Base-by-base conservation (phyloP, 306 rosid species). In the Sechiopsis laciniata region DNA sequence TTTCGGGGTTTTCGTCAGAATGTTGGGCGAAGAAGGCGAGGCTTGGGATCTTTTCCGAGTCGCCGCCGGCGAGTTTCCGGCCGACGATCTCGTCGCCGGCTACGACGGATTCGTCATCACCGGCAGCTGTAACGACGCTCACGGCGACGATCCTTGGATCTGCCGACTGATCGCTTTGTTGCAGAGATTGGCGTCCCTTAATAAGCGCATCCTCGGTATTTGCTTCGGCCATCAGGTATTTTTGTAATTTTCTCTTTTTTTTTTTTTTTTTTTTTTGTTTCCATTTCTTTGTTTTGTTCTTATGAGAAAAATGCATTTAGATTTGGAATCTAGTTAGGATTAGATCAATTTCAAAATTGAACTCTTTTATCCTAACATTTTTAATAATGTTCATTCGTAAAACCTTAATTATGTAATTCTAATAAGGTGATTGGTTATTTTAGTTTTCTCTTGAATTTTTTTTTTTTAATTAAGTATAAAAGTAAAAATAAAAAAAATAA, bases 51-150 rank as follows among this genome's bases (percentile, higher is more conserved):
- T 86, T 0, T 93, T 80, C 76, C 80, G 86, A 3, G 97, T 88
- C 67, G 82, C 76, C 0, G 4, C 53, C 77, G 88, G 91, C 0
- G 87, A 87, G 71, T 87, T 90, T 10, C 98, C 95, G 0, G 46
- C 48, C 0, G 86, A 87, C 0, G 79, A 86, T 5, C 84, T 82
- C 13, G 11, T 84, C 26, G 58, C 22, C 32, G 19, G 55, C 17
- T 88, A 74, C 29, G 86, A 93, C 7, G 98, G 92, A 2, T 93
- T 90, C 72, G 94, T 93, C 3, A 86, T 93, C 63, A 83, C 90
- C 12, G 98, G 98, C 0, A 93, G 98, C 58, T 87, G 96, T 75
- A 82, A 85, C 67, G 98, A 93, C 26, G 98, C 98, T 0, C 88
- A 93, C 50, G 88, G 96, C 10, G 87, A 86, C 70, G 86, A 93